These are phyloP conservation scores for Sporisorium iseilematis-ciliati DNA, from an alignment of 1,284 basidiomycete species.

Conservation along the genomic window DNA sequence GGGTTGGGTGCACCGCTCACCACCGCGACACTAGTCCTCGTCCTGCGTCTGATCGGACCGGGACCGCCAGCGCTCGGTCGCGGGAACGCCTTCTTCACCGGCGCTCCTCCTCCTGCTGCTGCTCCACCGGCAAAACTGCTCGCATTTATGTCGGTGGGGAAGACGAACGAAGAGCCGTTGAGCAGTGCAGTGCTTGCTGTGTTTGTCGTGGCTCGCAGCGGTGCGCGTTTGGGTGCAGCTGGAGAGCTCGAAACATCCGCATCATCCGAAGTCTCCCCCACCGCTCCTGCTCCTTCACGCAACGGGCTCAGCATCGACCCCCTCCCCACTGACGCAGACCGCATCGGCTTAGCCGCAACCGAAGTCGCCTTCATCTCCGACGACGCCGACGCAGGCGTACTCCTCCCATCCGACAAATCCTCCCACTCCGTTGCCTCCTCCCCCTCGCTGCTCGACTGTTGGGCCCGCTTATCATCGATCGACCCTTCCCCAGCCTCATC, in stretches of 20 bases:
- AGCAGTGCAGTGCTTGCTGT: conserved; percentile 25
- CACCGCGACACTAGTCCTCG: conserved; percentile 26
- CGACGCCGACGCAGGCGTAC: conserved; percentile 17
- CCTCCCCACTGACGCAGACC: not conserved
- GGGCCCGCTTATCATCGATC: conserved; percentile 76
- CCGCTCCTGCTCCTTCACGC: conserved; percentile 19
- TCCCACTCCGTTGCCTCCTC: conserved; percentile 44
- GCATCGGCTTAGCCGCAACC: conserved; percentile 21
- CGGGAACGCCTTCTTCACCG: conserved; percentile 40
- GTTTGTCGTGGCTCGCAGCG: conserved; percentile 23
- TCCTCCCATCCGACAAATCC: conserved; percentile 33
- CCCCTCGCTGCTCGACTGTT: conserved; percentile 10
- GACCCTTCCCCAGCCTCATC: conserved; percentile 87
- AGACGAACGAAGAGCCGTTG: conserved; percentile 21
- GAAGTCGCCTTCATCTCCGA: not conserved
- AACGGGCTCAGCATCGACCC: conserved; percentile 14
- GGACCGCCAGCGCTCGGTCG: conserved; percentile 44
- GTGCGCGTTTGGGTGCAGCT: conserved; percentile 6
- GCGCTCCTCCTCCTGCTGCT: no score
- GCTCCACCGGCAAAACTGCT: not conserved
- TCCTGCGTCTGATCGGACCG: conserved; percentile 27
- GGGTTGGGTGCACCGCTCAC: conserved; percentile 1
- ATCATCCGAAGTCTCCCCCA: conserved; percentile 19
- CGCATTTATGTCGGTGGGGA: conserved; percentile 14
- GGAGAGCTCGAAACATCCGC: conserved; percentile 25